phyloP scores from a whole-genome alignment of 139 green algal species.

The Yamagishiella unicocca region DNA sequence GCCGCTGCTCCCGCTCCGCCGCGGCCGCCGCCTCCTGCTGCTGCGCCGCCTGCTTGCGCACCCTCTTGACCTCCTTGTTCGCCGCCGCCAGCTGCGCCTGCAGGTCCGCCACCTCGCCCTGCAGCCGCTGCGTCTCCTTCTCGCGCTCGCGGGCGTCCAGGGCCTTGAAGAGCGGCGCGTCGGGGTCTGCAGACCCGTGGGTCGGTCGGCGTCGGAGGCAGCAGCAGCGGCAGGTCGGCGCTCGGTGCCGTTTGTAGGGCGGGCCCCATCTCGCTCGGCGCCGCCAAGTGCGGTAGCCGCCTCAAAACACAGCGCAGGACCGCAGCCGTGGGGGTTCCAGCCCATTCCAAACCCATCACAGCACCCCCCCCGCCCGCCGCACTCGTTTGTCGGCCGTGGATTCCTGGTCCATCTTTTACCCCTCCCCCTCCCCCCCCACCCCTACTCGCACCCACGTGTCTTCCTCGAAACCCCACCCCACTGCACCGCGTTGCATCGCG shows the following conservation, averaged over 20 bases:
- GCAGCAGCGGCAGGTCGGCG: no score
- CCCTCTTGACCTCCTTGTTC: not conserved
- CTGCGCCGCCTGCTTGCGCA: slow-evolving; percentile 23
- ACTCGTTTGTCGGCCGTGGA: no score
- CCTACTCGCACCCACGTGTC: not conserved
- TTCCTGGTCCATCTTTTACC: no score
- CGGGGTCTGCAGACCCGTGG: no score
- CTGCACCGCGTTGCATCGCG: not conserved
- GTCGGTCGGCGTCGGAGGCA: no score
- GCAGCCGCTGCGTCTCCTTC: slow-evolving; percentile 41
- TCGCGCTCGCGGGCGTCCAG: slow-evolving; percentile 41
- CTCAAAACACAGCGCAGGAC: no score
- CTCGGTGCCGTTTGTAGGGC: no score
- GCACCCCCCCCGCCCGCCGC: no score
- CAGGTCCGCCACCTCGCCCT: slow-evolving; percentile 9
- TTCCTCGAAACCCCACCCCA: no score
- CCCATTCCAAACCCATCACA: not conserved
- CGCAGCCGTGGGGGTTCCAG: no score
- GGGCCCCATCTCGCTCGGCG: no score
- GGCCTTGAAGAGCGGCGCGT: slow-evolving; percentile 45
- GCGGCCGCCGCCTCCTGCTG: slow-evolving; percentile 18
- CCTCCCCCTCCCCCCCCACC: not conserved
- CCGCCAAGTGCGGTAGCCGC: no score
- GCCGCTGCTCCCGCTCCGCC: slow-evolving; percentile 5
- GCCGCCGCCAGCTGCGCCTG: slow-evolving; percentile 22